Base-by-base conservation (phyloP, 257 asterid species). In the Nicotiana sylvestris region DNA sequence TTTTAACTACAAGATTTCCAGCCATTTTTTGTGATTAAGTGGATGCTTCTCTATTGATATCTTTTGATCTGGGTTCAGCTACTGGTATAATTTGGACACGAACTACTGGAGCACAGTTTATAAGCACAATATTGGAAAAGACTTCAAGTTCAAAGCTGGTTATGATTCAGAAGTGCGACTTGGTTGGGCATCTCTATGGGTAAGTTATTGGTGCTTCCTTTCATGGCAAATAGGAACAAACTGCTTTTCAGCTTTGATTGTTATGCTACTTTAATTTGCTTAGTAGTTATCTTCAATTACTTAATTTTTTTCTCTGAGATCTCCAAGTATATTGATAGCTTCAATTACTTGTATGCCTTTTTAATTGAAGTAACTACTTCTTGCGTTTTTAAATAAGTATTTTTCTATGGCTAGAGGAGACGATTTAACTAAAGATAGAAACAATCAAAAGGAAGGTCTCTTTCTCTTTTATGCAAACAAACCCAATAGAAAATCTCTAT, bases 101-200 rank as follows among this genome's bases (percentile, higher is more conserved):
- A 88, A 93, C 89, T 77, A 91, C 76, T 94, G 99, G 99, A 94
- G 95, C 78, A 76, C 93, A 0, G 98, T 91, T 46, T 96, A 94
- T 81, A 94, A 94, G 84, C 99, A 93, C 92, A 91, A 91, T 17
- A 88, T 91, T 25, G 97, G 94, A 60, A 90, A 90, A 81, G 99
- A 96, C 88, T 93, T 86, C 91, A 96, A 94, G 84, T 79, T 96
- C 60, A 96, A 96, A 93, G 93, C 97, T 18, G 98, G 99, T 80
- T 96, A 96, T 88, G 99, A 96, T 90, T 90, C 99, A 56, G 93
- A 87, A 62, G 98, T 91, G 46, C 97, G 94, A 78, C 93, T 93
- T 87, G 96, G 98, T 33, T 96, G 99, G 99, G 98, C 99, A 66
- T 94, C 99, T 81, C 88, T 96, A 13, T 96, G 98, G 99, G 98